Base-by-base conservation (phyloP, 306 rosid genomes). In the Prunus davidiana region DNA sequence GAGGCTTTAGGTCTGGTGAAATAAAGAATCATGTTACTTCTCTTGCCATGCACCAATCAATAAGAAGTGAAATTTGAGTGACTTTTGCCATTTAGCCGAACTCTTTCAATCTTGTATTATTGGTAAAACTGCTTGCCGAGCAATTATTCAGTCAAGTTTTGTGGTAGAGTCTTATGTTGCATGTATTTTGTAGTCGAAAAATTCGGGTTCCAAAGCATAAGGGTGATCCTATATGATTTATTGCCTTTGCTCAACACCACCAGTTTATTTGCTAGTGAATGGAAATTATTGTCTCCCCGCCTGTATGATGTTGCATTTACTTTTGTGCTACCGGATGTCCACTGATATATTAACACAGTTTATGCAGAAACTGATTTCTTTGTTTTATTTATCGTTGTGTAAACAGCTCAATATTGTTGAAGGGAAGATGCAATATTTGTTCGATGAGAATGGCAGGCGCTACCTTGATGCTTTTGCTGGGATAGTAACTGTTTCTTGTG, bases 401-500 rank as follows among this genome's bases (percentile, higher is more conserved):
- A 3, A 50, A 22, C 87, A 94, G 98, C 83, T 94, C 66, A 91
- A 94, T 79, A 91, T 94, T 77, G 98, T 94, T 75, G 98, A 91
- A 71, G 98, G 97, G 62, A 94, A 89, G 82, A 94, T 94, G 98
- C 97, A 94, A 51, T 94, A 91, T 81, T 82, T 94, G 60, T 94
- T 79, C 73, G 98, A 94, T 74, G 97, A 94, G 56, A 87, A 75
- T 75, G 98, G 98, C 51, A 89, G 79, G 92, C 97, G 98, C 7
- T 94, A 90, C 69, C 95, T 94, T 25, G 98, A 94, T 83, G 97
- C 98, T 25, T 91, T 90, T 73, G 97, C 97, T 19, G 97, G 98
- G 52, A 90, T 94, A n/a, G 98, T 94, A n/a, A 94, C 98, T 25
- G 93, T 94, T 64, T 94, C 98, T 61, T 89, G 96, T 63, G 97